phyloP scores from a whole-genome alignment of 345 rosid species.

The Kandelia obovata region DNA sequence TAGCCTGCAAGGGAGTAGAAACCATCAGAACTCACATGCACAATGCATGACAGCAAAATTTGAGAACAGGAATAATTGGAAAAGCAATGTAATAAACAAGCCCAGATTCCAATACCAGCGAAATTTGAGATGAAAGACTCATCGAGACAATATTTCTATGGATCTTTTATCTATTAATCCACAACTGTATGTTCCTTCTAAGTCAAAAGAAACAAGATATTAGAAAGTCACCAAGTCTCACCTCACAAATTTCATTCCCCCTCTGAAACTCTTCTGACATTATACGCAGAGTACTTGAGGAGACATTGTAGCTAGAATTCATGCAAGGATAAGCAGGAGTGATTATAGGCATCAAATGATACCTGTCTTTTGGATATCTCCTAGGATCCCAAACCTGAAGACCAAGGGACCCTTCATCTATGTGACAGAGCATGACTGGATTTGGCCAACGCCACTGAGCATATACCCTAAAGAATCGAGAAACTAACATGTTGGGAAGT shows the following conservation, averaged over 20 bases:
- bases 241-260: conserved; percentile 93
- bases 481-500: conserved; percentile 80
- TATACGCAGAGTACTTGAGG: conserved; percentile 78
- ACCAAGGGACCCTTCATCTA: conserved; percentile 86
- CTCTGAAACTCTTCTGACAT: conserved; percentile 93
- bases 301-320: conserved; percentile 98
- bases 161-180: neutral
- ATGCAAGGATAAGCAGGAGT: conserved; percentile 98
- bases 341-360: conserved; percentile 93
- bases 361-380: conserved; percentile 74
- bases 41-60: neutral
- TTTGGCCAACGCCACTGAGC: conserved; percentile 99
- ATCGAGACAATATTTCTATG: no score
- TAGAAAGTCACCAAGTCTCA: conserved; percentile 30
- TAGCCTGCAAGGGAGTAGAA: conserved; percentile 53
- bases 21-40: conserved; percentile 21
- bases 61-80: no score
- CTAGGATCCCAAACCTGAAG: conserved; percentile 98
- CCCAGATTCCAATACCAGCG: no score
- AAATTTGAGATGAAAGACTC: no score
- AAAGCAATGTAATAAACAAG: no score
- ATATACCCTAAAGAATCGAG: conserved; percentile 92
- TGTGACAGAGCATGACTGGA: conserved; percentile 86
- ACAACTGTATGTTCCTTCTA: neutral
- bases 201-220: neutral